phyloP scores from a whole-genome alignment of 805 yeast species.

The Ascoidea rubescens region DNA sequence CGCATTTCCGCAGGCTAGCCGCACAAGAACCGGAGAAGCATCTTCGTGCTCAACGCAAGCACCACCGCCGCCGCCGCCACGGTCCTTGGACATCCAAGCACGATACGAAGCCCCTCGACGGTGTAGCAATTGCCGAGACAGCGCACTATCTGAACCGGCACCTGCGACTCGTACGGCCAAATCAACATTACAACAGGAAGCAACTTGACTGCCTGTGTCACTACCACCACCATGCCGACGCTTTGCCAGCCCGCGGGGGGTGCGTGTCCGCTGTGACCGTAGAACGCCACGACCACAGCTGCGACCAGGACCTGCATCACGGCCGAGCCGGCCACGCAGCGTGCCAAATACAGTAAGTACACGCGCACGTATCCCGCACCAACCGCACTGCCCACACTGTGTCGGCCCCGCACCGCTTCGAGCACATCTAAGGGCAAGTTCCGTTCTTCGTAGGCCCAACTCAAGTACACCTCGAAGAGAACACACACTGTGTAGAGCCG shows the following conservation, averaged over 20 bases:
- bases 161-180: constrained; percentile 89
- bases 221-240: constrained; percentile 16
- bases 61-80: too few species aligned
- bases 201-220: constrained; percentile 68
- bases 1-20: too few species aligned
- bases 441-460: constrained; percentile 79
- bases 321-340: constrained; percentile 19
- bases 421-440: constrained; percentile 1
- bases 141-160: constrained; percentile 45
- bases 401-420: too few species aligned
- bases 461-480: constrained; percentile 77
- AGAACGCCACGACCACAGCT: constrained; percentile 1
- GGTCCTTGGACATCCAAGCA: background rate
- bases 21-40: too few species aligned
- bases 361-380: constrained; percentile 23
- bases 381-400: constrained; percentile 7
- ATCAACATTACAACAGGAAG: constrained; percentile 88
- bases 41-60: too few species aligned
- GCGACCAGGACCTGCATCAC: constrained; percentile 17
- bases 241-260: too few species aligned
- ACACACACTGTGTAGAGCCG: constrained; percentile 49
- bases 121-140: constrained; percentile 46
- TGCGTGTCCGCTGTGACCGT: background rate
- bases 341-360: constrained; percentile 19
- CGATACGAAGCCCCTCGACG: constrained; percentile 47